Evolutionary conservation across 2,329 filamentous ascomycete genomes (phyloP), one percentile per base, ranked within the genome.

Genomic region (Didymella pomorum): DNA sequence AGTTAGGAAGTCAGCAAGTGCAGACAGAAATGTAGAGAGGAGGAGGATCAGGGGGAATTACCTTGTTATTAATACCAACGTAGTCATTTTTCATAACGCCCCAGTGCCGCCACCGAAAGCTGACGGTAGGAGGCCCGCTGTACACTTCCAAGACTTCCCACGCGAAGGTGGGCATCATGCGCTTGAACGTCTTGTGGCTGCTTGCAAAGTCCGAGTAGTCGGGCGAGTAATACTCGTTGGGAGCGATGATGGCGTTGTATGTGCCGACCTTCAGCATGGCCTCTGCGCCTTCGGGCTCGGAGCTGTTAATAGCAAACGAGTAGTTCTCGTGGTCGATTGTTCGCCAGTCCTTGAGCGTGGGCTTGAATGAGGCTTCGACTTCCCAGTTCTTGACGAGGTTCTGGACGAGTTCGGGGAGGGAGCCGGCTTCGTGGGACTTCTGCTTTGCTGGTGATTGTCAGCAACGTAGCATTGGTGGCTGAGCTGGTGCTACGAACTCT

Each of bases 321-420:
- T 89, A 90, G 28, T 82, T 83, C 7, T 78, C 70, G 4, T 77
- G 79, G 71, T 89, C 85, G 64, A 90, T 82, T 2, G 88, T 90
- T 44, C 87, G 82, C 87, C 87, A 90, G 74, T 90, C 85, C 3
- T 76, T 66, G 10, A 89, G 79, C 16, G 80, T 68, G 8, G 82
- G 82, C 76, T 90, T 90, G 82, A 88, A 89, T 0, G 86, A 89
- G 0, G 88, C 88, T 73, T 90, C 87, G 50, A 89, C 84, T 73
- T 90, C 87, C 88, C 87, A 90, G 72, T 90, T 90, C 78, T 90
- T 89, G 70, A 90, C 87, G 1, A 90, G 82, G 69, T 89, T 90
- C 72, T 89, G 84, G 37, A 90, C 87, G 4, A 90, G 81, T 47
- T 82, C 76, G 14, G 84, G 82, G 2, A 90, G 82, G 55, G 83